Percentiles rank a stretch among this genome's conserved stretches.
Evolutionary conservation across 148 eudicot genomes (phyloP).

Genomic region (Amaranthus palmeri): DNA sequence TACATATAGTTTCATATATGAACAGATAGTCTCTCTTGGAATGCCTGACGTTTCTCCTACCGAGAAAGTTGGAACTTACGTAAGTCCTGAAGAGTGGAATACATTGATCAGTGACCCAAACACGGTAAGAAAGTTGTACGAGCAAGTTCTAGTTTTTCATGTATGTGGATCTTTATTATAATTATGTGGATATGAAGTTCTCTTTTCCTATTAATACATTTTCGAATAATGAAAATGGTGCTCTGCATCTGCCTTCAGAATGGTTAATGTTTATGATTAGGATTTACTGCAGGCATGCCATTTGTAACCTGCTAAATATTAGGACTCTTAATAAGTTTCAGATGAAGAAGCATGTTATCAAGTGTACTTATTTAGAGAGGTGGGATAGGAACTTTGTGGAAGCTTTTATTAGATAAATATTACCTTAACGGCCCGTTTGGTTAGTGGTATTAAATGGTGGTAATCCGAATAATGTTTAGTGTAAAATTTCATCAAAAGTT

Average conservation of each 20-base stretch:
- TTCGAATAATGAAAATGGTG: no score
- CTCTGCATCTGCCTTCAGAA: background rate
- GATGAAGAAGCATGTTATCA: background rate
- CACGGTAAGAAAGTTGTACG: slow-evolving; percentile 46
- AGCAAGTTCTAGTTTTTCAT: background rate
- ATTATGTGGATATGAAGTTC: background rate
- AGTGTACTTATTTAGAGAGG: background rate
- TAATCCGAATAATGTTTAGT: no score
- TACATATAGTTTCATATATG: slow-evolving; percentile 4
- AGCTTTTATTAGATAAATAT: background rate
- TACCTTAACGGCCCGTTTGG: background rate
- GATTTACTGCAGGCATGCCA: background rate
- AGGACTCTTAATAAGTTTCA: background rate
- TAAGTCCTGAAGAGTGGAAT: slow-evolving; percentile 85
- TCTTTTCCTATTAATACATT: background rate
- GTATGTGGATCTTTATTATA: background rate
- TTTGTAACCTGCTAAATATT: background rate
- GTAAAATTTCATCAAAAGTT: no score
- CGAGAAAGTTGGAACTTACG: slow-evolving; percentile 86
- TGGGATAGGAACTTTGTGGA: background rate
- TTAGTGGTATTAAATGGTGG: no score
- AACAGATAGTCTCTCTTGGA: slow-evolving; percentile 92
- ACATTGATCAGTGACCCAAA: slow-evolving; percentile 72
- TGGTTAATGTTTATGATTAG: background rate
- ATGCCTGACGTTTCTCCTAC: slow-evolving; percentile 84